Evolutionary conservation across 2,329 filamentous ascomycete genomes (phyloP).

Genomic region (Fusarium sororula): DNA sequence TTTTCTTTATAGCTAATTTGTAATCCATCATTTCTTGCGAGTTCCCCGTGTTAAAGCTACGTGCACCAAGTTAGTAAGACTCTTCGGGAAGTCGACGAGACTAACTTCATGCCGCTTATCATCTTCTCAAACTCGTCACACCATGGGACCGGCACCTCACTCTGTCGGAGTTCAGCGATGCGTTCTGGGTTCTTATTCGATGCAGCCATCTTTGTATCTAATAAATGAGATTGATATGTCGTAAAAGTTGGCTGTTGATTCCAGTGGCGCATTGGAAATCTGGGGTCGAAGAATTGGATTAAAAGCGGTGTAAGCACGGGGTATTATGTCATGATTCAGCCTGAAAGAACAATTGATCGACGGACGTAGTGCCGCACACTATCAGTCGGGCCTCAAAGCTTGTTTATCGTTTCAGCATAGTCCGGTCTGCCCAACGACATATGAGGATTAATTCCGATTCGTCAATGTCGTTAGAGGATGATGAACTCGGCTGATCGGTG

Average conservation of each 20-base stretch:
- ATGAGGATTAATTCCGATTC: neutral
- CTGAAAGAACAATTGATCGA: neutral
- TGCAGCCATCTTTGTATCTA: neutral
- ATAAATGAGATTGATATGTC: neutral
- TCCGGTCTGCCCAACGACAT: neutral
- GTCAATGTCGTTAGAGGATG: neutral
- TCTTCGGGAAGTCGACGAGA: accelerated
- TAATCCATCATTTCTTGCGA: neutral
- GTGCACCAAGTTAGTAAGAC: accelerated
- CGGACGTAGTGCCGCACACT: neutral
- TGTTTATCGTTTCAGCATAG: neutral
- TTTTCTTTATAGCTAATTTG: neutral
- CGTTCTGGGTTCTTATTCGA: neutral
- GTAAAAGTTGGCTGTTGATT: neutral
- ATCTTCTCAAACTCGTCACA: slow-evolving; percentile 23
- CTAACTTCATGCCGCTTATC: slow-evolving; percentile 19
- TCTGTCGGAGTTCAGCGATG: neutral
- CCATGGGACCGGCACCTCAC: slow-evolving; percentile 4
- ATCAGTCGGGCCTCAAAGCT: neutral
- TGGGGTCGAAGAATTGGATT: neutral
- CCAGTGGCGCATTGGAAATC: neutral
- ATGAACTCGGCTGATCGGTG: neutral
- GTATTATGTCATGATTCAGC: neutral
- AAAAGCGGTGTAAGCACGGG: neutral
- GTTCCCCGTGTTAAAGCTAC: neutral